These are phyloP conservation scores for Albophoma yamanashiensis DNA, from an alignment of 2,329 filamentous ascomycete genomes.

Conservation along the genomic window DNA sequence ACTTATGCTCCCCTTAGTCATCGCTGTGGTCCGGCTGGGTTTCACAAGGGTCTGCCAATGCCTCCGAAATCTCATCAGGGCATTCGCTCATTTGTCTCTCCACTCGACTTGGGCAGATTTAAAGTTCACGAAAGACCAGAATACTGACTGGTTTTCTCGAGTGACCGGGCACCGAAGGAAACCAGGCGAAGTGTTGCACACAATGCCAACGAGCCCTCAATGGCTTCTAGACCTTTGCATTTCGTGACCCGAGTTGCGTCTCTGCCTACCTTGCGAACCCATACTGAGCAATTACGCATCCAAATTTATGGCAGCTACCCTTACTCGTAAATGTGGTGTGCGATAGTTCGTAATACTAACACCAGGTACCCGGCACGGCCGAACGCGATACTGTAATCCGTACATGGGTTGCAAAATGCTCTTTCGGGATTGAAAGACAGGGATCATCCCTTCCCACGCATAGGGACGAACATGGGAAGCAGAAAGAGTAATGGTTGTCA, in stretches of 20 bases:
- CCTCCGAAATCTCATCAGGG: background rate
- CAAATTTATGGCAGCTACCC: background rate
- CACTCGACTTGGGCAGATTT: background rate
- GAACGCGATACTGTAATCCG: background rate
- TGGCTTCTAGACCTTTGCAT: background rate
- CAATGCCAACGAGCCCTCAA: background rate
- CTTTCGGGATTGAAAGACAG: background rate
- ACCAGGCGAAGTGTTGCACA: background rate
- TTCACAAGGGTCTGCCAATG: background rate
- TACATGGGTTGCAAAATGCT: background rate
- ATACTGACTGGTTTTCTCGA: too few relatives aligned
- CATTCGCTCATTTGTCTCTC: background rate
- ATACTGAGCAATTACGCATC: background rate
- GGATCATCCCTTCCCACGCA: background rate
- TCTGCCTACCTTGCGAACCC: background rate
- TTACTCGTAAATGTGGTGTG: background rate
- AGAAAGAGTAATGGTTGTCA: background rate
- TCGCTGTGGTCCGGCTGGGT: background rate
- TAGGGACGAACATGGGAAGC: background rate
- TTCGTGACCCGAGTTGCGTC: background rate
- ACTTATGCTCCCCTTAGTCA: background rate
- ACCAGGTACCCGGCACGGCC: background rate
- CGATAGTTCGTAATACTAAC: background rate
- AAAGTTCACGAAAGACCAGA: background rate
- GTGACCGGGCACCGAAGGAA: background rate